Evolutionary conservation across 805 yeast genomes (phyloP), one percentile per base, ranked within the genome.

Genomic region (Nakazawaea ambrosiae): DNA sequence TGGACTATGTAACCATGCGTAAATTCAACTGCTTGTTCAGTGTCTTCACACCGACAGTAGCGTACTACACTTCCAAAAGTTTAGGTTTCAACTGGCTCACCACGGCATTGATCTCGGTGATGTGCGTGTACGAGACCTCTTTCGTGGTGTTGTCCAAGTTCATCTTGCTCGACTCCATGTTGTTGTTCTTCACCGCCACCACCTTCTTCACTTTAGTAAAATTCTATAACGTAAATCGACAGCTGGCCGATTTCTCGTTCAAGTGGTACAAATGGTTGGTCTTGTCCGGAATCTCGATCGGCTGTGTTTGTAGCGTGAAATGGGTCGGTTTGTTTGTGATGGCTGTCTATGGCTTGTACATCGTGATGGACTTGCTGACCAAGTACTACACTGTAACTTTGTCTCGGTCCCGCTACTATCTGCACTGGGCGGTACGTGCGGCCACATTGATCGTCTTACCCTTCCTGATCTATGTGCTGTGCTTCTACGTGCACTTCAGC

Each of bases 241-340:
- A 49, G 9, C 49, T 57, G 23, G 31, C 44, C 9, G 66, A 75
- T 34, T 60, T 73, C 39, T 46, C 71, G 0, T 10, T 27, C 3
- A 40, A 47, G 15, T 78, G 82, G 52, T 55, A 69, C 14, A 40
- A 49, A 5, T 81, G 88, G 88, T 59, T 80, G 57, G 39, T 65
- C 4, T 38, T 75, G 2, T 69, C 82, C 1, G 95, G 94, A 9
- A 18, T 78, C 2, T 73, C 83, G 5, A 71, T 84, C 40, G 95
- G 94, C 0, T 82, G 89, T 57, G 94, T 82, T 5, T 82, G 89
- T 49, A 78, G 88, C 30, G 85, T 82, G 8, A 84, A 84, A 57
- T 82, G 89, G 92, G 95, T 84, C 12, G 95, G 95, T 4, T 55
- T 83, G 22, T 83, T 78, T 46, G 68, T 78, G 25, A 80, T 86